Conservation (phyloP, 2,329 filamentous ascomycete species). For the Fusarium tjaetaba region DNA sequence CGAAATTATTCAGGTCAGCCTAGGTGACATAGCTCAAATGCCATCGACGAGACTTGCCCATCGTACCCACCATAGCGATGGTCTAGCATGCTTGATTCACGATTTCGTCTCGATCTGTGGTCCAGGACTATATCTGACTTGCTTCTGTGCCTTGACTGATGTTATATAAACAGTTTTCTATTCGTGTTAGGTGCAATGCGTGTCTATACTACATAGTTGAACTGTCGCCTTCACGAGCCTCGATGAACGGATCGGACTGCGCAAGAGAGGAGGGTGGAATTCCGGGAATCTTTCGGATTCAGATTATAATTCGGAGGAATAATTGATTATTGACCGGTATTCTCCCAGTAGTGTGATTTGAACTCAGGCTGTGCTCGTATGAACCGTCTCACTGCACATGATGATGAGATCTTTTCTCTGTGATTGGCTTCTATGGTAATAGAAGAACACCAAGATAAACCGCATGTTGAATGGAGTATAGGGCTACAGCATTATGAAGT, state of each 20-base stretch:
- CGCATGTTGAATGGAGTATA: background rate
- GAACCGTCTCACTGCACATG: background rate
- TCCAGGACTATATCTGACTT: too few species aligned
- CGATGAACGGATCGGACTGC: background rate
- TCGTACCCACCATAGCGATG: background rate
- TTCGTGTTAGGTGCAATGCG: background rate
- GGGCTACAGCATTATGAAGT: background rate
- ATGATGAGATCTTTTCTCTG: background rate
- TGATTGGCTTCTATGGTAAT: background rate
- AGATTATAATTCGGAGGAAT: background rate
- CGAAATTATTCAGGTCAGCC: background rate
- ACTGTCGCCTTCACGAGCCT: background rate
- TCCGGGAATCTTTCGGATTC: too few species aligned
- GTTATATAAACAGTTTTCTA: background rate
- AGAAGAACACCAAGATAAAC: background rate
- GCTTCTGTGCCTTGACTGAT: accelerated
- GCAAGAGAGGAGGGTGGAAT: background rate
- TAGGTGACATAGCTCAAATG: background rate
- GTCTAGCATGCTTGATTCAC: background rate
- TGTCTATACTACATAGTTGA: background rate
- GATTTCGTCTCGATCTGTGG: background rate
- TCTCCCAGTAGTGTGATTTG: background rate
- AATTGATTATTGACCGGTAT: background rate
- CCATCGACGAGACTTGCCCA: too few species aligned
- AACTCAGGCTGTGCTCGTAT: background rate